A percentile compares a stretch with the other conserved stretches of the same genome.
Evolutionary conservation across 163 green algal species (phyloP).

Genomic region (Chlamydomonas reinhardtii): DNA sequence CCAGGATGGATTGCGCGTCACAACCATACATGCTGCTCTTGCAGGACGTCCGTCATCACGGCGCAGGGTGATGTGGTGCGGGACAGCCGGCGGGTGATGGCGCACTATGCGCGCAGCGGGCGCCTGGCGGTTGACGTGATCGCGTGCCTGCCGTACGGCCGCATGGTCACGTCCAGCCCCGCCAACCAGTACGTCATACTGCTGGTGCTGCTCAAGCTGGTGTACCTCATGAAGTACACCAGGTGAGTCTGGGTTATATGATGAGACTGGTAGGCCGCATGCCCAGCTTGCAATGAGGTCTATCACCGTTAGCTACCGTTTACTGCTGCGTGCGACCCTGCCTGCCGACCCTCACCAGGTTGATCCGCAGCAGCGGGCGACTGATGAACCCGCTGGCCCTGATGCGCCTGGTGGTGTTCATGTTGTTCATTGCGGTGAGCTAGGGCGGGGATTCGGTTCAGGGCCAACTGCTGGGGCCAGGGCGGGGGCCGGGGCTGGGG

Average conservation of each 20-base stretch:
- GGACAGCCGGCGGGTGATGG: constrained; percentile 47
- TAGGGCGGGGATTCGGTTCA: no score
- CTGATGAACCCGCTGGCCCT: not conserved
- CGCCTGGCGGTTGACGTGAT: constrained; percentile 55
- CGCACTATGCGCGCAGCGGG: constrained; percentile 54
- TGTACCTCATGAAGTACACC: constrained; percentile 44
- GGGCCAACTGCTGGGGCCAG: no score
- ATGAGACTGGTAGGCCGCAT: not conserved
- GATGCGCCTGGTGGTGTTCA: constrained; percentile 39
- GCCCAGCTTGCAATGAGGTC: no score
- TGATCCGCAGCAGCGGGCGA: not conserved
- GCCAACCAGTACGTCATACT: not conserved
- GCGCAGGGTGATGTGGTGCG: constrained; percentile 54
- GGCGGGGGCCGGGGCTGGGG: no score
- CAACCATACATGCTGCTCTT: no score
- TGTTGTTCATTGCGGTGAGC: constrained; percentile 52
- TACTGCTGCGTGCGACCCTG: not conserved
- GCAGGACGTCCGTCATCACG: constrained; percentile 55
- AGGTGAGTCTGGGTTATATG: no score
- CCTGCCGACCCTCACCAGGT: not conserved
- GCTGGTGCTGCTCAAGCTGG: constrained; percentile 46
- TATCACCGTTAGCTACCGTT: no score
- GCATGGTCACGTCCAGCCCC: not conserved
- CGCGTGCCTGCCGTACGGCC: constrained; percentile 57
- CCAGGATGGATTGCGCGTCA: no score